Evolutionary conservation across 2,329 filamentous ascomycete species (phyloP), one percentile per base, ranked within the genome.

Genomic region (Dendryphion nanum): DNA sequence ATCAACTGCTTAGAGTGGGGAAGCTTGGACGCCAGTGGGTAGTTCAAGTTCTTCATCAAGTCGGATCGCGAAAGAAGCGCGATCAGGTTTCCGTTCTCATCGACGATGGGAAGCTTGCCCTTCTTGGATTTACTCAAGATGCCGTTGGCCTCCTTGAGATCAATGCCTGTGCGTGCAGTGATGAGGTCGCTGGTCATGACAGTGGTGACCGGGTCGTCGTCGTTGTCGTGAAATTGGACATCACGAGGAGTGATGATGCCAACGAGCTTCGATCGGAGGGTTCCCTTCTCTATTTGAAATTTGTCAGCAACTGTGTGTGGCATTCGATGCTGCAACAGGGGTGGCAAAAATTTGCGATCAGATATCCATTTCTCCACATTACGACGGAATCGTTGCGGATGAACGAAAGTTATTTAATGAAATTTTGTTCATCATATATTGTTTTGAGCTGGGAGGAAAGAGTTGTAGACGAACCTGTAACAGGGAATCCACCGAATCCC

Each of bases 381-480:
- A 88, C 86, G 79, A 79, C 82, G 74, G 78, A 78, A 83, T 86
- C 85, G 81, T 84, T 94, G 79, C 88, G 89, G 93, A 91, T 91
- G 93, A 98, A 98, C 93, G 93, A 98, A 98, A 98, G 93, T 97
- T 97, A 96, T 86, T 81, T 74, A 66, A 59, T 44, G 69, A 69
- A 79, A 77, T 75, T 72, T 77, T 75, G 69, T 66, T 81, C 93
- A 95, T 95, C 87, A 40, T 26, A n/a, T 26, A 8, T 26, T n/a
- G n/a, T n/a, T n/a, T n/a, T n/a, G n/a, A n/a, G n/a, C n/a, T n/a
- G n/a, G n/a, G n/a, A n/a, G n/a, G n/a, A n/a, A n/a, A n/a, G n/a
- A n/a, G n/a, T n/a, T n/a, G n/a, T n/a, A 38, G 18, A 46, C 91
- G 79, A 77, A 98, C 94, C 93, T 72, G 93, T 98, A 42, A 98